Evolutionary conservation across 192 early-diverging fungal species (phyloP).

Genomic region (Spizellomyces sp.): DNA sequence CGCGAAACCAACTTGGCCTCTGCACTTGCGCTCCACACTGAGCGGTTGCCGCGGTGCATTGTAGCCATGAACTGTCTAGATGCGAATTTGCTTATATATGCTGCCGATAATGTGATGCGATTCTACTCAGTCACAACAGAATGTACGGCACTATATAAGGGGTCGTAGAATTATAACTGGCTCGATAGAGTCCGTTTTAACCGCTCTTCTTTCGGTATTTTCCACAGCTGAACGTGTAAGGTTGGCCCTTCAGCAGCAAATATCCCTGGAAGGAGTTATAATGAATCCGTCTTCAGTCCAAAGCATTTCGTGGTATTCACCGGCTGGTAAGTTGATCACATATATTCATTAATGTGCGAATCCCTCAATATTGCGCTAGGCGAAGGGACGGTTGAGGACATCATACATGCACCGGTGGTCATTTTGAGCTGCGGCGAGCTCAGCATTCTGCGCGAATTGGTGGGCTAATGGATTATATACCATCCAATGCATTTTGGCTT

Average conservation of each 20-base stretch:
- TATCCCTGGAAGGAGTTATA: constrained; percentile 57
- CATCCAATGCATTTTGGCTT: constrained; percentile 6
- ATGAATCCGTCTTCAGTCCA: constrained; percentile 49
- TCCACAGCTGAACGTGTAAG: constrained; percentile 1
- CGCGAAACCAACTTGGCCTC: constrained; percentile 73
- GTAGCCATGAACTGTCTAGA: constrained; percentile 58
- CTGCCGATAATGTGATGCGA: constrained; percentile 59
- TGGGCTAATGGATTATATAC: constrained; percentile 12
- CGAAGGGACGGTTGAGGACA: too few relatives aligned
- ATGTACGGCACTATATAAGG: background rate
- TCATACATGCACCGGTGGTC: constrained; percentile 54
- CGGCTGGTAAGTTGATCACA: background rate
- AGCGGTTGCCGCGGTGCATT: constrained; percentile 49
- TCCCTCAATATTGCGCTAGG: too few relatives aligned
- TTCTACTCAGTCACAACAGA: constrained; percentile 46
- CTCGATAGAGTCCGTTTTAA: too few relatives aligned
- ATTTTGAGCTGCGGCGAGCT: constrained; percentile 70
- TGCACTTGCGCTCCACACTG: constrained; percentile 60
- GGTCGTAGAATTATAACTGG: too few relatives aligned
- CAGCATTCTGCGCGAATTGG: constrained; percentile 56
- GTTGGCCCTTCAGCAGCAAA: constrained; percentile 51
- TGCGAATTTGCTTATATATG: constrained; percentile 61
- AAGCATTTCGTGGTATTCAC: constrained; percentile 52
- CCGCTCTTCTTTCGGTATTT: too few relatives aligned
- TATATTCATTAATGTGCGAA: constrained; percentile 24